Evolutionary conservation across 163 green algal species (phyloP).

Genomic region (Scenedesmus sp.): DNA sequence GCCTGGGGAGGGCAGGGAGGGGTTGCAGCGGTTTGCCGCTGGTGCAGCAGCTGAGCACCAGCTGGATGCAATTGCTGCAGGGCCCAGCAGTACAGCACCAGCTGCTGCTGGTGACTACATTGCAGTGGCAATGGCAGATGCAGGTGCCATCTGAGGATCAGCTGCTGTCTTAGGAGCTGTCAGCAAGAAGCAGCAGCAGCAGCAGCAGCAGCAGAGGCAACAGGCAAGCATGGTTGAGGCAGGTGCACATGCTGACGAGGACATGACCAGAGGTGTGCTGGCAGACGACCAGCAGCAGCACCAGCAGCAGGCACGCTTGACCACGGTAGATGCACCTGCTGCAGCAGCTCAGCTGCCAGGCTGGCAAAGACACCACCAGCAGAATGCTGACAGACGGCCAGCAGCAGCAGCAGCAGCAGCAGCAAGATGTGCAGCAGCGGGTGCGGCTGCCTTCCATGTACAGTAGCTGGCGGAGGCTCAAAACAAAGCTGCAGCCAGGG

Average conservation of each 20-base stretch:
- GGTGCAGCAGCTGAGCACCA: not conserved
- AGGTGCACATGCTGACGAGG: no score
- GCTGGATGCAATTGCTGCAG: not conserved
- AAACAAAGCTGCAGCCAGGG: not conserved
- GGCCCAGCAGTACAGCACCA: not conserved
- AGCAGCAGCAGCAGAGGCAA: not conserved
- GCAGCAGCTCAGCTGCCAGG: no score
- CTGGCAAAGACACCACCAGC: not conserved
- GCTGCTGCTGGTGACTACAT: not conserved
- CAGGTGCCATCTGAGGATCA: no score
- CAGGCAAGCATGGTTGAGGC: no score
- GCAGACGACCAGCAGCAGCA: not conserved
- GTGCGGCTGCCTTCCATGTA: not conserved
- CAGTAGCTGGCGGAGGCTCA: not conserved
- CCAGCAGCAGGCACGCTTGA: not conserved
- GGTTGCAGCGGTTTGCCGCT: not conserved
- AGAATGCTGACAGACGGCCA: not conserved
- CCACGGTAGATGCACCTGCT: no score
- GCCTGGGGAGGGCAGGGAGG: not conserved
- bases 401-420: not conserved
- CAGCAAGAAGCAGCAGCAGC: not conserved
- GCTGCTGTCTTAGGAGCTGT: no score
- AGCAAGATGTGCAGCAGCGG: not conserved
- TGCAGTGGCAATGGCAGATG: not conserved
- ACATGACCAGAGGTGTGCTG: not conserved